Base-by-base conservation (phyloP, 2,329 filamentous ascomycete species). In the Tolypocladium guangdongense region DNA sequence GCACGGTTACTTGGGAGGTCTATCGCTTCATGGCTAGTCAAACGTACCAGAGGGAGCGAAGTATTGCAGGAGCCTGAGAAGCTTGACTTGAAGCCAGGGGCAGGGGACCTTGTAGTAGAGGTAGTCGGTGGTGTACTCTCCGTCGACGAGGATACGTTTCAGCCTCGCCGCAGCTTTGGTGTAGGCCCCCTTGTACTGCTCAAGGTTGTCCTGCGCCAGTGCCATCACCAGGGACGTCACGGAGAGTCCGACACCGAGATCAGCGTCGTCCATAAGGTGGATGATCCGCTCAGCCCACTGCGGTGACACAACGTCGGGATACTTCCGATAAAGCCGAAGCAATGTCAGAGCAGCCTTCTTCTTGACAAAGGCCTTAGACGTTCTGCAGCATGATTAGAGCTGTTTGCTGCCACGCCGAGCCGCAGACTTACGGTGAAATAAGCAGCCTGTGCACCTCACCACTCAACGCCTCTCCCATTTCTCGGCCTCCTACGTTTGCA, bases 91-190 rank as follows among this genome's bases (percentile, higher is more conserved):
- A 54, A 99, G 84, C 93, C 93, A 99, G 3, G 93, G 93, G 66
- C 93, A 99, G 1, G 93, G 93, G n/a, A 99, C 93, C 65, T 96
- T 96, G 77, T 99, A 99, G 74, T 99, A 99, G 30, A 96, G 81
- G 67, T 99, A 99, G 67, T 97, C 93, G 53, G 83, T 81, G 0
- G 89, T 82, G 64, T 89, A 93, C 62, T 99, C 92, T 58, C 87
- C 86, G 61, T 97, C 92, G 30, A 97, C 84, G 18, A 96, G 78
- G 60, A 97, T 88, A 59, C 88, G 86, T 74, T 96, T 96, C 62
- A 99, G 71, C 54, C 90, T 80, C 57, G 89, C 87, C 0, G 92
- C 92, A 35, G 92, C 92, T 72, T 97, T 99, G 58, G 90, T 85
- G 67, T 96, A 97, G 63, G 89, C 89, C 43, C 90, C 91, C 69